Evolutionary conservation across 768 basidiomycete species (phyloP).

Genomic region (Rhodocollybia butyracea): DNA sequence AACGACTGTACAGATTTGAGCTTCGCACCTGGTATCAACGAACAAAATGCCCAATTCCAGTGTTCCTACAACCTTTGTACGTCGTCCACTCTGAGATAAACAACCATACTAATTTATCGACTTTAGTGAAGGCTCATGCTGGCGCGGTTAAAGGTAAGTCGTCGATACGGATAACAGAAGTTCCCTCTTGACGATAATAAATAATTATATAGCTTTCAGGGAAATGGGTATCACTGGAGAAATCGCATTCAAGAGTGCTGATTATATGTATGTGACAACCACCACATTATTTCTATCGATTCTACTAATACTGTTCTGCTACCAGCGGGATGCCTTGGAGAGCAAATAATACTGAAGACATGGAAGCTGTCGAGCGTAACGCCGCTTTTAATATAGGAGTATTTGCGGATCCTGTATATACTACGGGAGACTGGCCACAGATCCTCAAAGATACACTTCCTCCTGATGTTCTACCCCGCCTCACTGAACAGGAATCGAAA

Average conservation of each 20-base stretch:
- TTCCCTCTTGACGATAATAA: background rate
- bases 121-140: conserved; percentile 43
- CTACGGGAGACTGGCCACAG: conserved; percentile 49
- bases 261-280: conserved; percentile 35
- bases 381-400: conserved; percentile 48
- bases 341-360: conserved; percentile 39
- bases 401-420: conserved; percentile 49
- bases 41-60: conserved; percentile 38
- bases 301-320: background rate
- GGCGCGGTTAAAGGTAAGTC: conserved; percentile 43
- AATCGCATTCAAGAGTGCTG: conserved; percentile 53
- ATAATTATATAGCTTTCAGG: conserved; percentile 32
- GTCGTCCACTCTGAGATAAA: conserved; percentile 10
- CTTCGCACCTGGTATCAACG: conserved; percentile 38
- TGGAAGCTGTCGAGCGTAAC: conserved; percentile 43
- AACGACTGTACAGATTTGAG: conserved; percentile 26
- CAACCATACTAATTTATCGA: background rate
- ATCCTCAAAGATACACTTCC: conserved; percentile 47
- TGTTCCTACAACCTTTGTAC: conserved; percentile 42
- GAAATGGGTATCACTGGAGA: conserved; percentile 45
- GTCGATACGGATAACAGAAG: background rate
- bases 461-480: conserved; percentile 42
- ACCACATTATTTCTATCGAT: background rate
- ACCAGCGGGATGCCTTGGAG: conserved; percentile 45
- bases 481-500: conserved; percentile 37